phyloP scores from a whole-genome alignment of 805 yeast species.

The Wickerhamiella alocasiicola region DNA sequence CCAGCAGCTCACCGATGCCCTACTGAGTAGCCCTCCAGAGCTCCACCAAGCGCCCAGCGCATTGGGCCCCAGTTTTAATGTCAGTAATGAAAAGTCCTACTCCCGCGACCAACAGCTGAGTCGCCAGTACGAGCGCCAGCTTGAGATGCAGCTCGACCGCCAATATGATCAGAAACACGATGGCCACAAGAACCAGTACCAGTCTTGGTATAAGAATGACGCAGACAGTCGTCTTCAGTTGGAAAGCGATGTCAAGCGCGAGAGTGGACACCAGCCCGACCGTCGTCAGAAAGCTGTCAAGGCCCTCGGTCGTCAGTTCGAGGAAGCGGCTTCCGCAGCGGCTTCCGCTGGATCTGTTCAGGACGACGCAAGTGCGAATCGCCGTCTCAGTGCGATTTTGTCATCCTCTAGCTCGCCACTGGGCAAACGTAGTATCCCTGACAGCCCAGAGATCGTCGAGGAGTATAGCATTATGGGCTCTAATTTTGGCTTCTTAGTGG shows the following conservation, averaged over 20 bases:
- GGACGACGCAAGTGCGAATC: slow-evolving; percentile 1
- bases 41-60: background rate
- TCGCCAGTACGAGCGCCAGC: too few relatives aligned
- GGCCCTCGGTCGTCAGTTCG: too few relatives aligned
- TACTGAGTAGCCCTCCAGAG: slow-evolving; percentile 7
- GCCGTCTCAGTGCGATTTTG: slow-evolving; percentile 6
- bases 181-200: too few relatives aligned
- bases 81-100: background rate
- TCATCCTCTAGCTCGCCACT: background rate
- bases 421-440: slow-evolving; percentile 1
- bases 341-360: background rate
- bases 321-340: background rate
- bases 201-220: too few relatives aligned
- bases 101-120: too few relatives aligned
- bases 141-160: too few relatives aligned
- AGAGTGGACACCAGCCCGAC: background rate
- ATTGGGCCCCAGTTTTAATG: background rate
- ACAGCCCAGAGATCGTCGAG: background rate
- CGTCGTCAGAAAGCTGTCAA: background rate
- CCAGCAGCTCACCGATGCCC: background rate
- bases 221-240: background rate
- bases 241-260: background rate
- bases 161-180: too few relatives aligned
- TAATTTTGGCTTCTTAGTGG: slow-evolving; percentile 9
- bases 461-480: slow-evolving; percentile 13